These are phyloP conservation scores for Phytopythium kandeliae DNA, from an alignment of 352 stramenopile genomes.

Conservation along the genomic window DNA sequence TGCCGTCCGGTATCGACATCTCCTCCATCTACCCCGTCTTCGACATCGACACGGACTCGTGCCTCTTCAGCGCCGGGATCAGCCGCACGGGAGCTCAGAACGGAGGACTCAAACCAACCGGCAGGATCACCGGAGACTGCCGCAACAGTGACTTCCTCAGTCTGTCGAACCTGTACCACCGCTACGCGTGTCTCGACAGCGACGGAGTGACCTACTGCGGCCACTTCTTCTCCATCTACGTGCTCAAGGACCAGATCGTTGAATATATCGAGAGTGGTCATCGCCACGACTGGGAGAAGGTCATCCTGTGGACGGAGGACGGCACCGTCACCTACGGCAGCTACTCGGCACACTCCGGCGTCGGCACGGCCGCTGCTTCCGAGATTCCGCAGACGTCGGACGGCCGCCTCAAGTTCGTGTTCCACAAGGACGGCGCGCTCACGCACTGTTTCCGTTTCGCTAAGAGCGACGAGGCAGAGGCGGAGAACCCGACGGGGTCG, in stretches of 20 bases:
- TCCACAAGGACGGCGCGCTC: constrained; percentile 8
- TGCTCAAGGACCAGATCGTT: constrained; percentile 8
- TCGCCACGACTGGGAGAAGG: constrained; percentile 40
- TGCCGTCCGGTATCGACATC: constrained; percentile 22
- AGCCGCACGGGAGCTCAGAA: constrained; percentile 16
- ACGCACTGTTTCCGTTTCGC: constrained; percentile 8
- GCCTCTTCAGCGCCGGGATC: constrained; percentile 26
- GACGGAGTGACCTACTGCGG: constrained; percentile 8
- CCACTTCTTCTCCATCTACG: constrained; percentile 11
- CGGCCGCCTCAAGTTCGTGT: constrained; percentile 12
- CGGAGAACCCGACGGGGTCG: constrained; percentile 6
- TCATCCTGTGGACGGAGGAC: constrained; percentile 24
- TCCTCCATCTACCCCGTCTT: constrained; percentile 4
- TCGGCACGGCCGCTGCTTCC: not conserved
- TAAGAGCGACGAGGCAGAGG: constrained; percentile 9
- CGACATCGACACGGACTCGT: constrained; percentile 13
- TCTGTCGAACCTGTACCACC: constrained; percentile 13
- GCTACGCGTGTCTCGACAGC: constrained; percentile 9
- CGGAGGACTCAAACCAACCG: not conserved
- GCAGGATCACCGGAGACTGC: no score
- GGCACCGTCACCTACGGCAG: constrained; percentile 5
- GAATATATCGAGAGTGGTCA: constrained; percentile 11
- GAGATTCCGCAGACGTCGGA: constrained; percentile 6
- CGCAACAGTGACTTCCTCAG: constrained; percentile 9
- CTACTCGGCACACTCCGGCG: constrained; percentile 4